These are phyloP conservation scores for Talaromyces rugulosus DNA, from an alignment of 2,329 filamentous ascomycete genomes.

Conservation along the genomic window DNA sequence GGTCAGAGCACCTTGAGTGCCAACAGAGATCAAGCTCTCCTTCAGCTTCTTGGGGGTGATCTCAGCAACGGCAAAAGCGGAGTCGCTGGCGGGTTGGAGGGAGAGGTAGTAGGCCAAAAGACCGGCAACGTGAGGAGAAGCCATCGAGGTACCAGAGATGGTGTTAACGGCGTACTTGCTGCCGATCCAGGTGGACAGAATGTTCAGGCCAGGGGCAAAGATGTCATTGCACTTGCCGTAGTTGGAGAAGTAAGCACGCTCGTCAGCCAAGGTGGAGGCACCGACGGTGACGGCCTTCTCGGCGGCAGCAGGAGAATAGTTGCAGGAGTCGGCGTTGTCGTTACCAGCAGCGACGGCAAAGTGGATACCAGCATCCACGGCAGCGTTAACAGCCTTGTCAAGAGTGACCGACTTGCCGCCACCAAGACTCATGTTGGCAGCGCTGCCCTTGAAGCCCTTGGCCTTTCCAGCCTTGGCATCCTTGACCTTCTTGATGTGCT, in stretches of 20 bases:
- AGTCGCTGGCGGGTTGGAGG: conserved; percentile 84
- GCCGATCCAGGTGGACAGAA: conserved; percentile 97
- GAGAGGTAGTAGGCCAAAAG: conserved; percentile 97
- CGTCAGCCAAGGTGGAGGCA: conserved; percentile 86
- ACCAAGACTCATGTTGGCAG: conserved; percentile 98
- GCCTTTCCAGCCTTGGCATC: conserved; percentile 80
- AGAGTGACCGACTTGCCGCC: conserved; percentile 93
- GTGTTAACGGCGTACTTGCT: conserved; percentile 95
- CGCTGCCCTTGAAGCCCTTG: conserved; percentile 97
- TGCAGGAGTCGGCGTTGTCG: conserved; percentile 98
- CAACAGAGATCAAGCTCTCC: conserved; percentile 76
- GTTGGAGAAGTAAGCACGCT: conserved; percentile 99
- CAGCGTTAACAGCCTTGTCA: conserved; percentile 89
- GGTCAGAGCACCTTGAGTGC: conserved; percentile 70
- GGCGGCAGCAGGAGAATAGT: conserved; percentile 95
- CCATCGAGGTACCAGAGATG: conserved; percentile 99
- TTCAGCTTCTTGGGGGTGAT: conserved; percentile 95
- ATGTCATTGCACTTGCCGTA: conserved; percentile 99
- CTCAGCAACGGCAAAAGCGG: conserved; percentile 81
- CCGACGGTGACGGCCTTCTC: conserved; percentile 91
- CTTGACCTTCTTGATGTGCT: conserved; percentile 71
- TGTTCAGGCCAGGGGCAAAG: conserved; percentile 95
- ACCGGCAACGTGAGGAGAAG: conserved; percentile 93
- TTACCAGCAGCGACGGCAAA: conserved; percentile 98
- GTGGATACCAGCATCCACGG: conserved; percentile 86